A percentile compares a stretch with the other conserved stretches of the same genome.
Conservation (phyloP, 345 rosid genomes). For the Salix udensis region DNA sequence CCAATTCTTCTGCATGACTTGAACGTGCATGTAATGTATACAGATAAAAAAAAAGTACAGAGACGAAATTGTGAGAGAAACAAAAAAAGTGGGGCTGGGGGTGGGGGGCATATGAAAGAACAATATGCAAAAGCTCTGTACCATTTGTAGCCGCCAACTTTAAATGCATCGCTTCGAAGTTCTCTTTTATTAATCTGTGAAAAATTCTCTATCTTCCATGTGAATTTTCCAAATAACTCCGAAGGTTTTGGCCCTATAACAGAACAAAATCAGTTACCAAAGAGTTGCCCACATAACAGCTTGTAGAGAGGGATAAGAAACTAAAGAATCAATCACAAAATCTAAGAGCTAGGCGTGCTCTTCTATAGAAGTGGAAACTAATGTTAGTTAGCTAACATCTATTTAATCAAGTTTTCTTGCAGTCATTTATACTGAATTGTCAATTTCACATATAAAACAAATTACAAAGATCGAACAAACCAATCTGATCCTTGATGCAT, state of each 20-base stretch:
- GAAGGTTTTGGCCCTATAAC: slow-evolving; percentile 68
- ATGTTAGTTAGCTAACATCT: not conserved
- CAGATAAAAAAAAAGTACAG: not conserved
- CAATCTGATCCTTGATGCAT: not conserved
- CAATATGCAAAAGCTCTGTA: slow-evolving; percentile 32
- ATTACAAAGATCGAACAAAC: not conserved
- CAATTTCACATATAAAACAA: not conserved
- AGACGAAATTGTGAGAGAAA: not conserved
- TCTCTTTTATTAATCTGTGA: slow-evolving; percentile 79
- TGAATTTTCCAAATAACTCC: slow-evolving; percentile 63
- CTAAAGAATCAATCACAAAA: not conserved
- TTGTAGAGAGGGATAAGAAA: not conserved
- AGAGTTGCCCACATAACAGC: slow-evolving; percentile 1
- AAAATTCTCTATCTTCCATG: slow-evolving; percentile 91
- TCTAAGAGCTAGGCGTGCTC: not conserved
- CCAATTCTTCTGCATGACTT: not conserved
- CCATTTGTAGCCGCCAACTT: slow-evolving; percentile 93
- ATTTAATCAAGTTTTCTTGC: not conserved
- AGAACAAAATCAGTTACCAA: slow-evolving; percentile 20
- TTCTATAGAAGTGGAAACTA: not conserved
- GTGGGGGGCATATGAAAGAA: slow-evolving; percentile 2
- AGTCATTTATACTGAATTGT: not conserved
- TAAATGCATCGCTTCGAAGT: slow-evolving; percentile 72
- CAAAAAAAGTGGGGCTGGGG: not conserved
- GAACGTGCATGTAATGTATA: not conserved